These are phyloP conservation scores for Monilinia polystroma DNA, from an alignment of 2,329 filamentous ascomycete species.

Conservation along the genomic window DNA sequence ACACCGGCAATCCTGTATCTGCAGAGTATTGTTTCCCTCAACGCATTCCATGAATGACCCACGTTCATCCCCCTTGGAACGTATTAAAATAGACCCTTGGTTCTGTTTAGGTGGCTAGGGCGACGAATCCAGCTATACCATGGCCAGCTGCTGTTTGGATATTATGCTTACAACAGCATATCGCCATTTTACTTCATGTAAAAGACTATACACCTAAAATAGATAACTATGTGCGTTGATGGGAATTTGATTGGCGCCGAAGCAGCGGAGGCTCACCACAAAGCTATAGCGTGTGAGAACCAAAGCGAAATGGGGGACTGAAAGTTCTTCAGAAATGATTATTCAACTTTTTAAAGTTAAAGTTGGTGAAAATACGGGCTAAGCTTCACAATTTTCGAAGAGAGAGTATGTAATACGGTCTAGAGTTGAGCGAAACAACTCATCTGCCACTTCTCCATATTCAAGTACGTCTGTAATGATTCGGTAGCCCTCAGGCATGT, in stretches of 20 bases:
- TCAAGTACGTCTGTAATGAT: conserved; percentile 7
- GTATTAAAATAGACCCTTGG: neutral
- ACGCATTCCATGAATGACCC: neutral
- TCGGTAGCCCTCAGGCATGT: neutral
- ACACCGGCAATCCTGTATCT: neutral
- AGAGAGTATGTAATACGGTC: neutral
- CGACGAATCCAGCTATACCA: neutral
- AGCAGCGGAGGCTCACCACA: neutral
- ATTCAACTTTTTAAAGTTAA: too few species aligned
- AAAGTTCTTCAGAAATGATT: too few species aligned
- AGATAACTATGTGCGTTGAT: neutral
- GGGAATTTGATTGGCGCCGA: neutral
- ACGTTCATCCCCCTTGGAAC: neutral
- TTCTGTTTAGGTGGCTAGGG: neutral
- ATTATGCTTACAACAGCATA: neutral
- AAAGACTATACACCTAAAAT: neutral
- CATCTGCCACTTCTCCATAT: conserved; percentile 11
- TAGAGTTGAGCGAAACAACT: conserved; percentile 1
- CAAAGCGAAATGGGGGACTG: too few species aligned
- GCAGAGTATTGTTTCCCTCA: neutral
- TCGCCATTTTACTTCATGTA: neutral
- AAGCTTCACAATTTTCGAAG: too few species aligned
- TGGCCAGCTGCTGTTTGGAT: neutral
- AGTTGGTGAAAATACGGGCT: too few species aligned
- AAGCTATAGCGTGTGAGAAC: too few species aligned